Percentiles rank a stretch among this genome's conserved stretches.
These are phyloP conservation scores for Chaetomiaceae sp. DNA, from an alignment of 2,329 filamentous ascomycete genomes.

Conservation along the genomic window DNA sequence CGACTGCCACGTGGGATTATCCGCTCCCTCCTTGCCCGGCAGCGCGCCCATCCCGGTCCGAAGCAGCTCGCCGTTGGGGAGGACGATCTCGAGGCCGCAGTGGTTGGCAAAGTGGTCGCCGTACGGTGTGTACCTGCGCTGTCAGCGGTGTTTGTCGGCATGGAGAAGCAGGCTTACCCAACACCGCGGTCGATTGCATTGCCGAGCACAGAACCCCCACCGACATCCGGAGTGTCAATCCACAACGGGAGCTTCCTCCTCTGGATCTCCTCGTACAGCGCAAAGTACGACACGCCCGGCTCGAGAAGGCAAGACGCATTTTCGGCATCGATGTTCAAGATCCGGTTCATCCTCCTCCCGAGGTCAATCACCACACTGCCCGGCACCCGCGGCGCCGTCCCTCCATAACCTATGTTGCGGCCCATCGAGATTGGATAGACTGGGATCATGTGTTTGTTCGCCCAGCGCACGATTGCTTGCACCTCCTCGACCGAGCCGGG, in stretches of 20 bases:
- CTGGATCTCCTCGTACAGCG: constrained; percentile 46
- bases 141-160: too few relatives aligned
- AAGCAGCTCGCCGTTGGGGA: constrained; percentile 42
- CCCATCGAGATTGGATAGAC: constrained; percentile 47
- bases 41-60: constrained; percentile 46
- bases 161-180: too few relatives aligned
- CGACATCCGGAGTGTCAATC: constrained; percentile 40
- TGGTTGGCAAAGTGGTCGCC: constrained; percentile 39
- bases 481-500: too few relatives aligned
- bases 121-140: constrained; percentile 37
- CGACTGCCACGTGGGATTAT: too few relatives aligned
- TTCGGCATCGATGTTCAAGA: constrained; percentile 49
- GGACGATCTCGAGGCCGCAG: constrained; percentile 43
- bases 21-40: too few relatives aligned
- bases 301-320: constrained; percentile 49
- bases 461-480: too few relatives aligned
- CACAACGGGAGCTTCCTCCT: constrained; percentile 39
- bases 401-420: constrained; percentile 49
- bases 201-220: constrained; percentile 41
- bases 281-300: constrained; percentile 51
- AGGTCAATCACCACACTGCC: constrained; percentile 48
- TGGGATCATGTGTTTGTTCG: too few relatives aligned
- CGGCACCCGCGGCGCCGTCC: constrained; percentile 46
- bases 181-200: constrained; percentile 43
- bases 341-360: constrained; percentile 48